phyloP scores from a whole-genome alignment of 1,139 yeast genomes.

The Neolecta irregularis region DNA sequence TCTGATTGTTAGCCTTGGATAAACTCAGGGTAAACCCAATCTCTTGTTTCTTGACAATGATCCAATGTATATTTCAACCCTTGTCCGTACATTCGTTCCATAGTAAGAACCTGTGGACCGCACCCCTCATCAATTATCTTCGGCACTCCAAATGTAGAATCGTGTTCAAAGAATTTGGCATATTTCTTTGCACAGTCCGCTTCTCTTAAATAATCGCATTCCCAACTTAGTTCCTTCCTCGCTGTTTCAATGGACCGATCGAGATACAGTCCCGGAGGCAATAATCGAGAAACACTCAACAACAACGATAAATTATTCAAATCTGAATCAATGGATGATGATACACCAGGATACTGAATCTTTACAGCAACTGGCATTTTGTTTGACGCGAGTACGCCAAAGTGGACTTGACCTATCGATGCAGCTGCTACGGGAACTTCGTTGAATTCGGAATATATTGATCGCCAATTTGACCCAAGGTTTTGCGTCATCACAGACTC shows the following conservation, averaged over 20 bases:
- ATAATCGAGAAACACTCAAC: constrained; percentile 67
- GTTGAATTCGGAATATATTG: constrained; percentile 55
- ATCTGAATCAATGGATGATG: constrained; percentile 82
- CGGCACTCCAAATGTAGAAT: constrained; percentile 65
- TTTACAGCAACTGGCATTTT: constrained; percentile 70
- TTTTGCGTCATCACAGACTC: constrained; percentile 59
- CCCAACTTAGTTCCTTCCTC: constrained; percentile 88
- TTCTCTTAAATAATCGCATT: constrained; percentile 87
- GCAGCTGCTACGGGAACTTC: constrained; percentile 95
- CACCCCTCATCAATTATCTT: constrained; percentile 61
- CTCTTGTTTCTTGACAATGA: constrained; percentile 55
- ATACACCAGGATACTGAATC: constrained; percentile 97
- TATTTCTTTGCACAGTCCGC: constrained; percentile 65
- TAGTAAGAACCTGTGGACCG: constrained; percentile 72
- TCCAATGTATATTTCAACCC: constrained; percentile 58
- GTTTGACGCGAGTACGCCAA: constrained; percentile 44
- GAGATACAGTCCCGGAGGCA: constrained; percentile 83
- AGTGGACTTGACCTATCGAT: constrained; percentile 91
- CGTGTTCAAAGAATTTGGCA: constrained; percentile 44
- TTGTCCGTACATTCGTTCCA: constrained; percentile 73
- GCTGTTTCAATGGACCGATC: constrained; percentile 91
- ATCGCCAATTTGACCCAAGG: constrained; percentile 70
- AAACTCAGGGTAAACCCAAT: constrained; percentile 35
- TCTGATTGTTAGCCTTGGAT: constrained; percentile 7
- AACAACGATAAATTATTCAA: constrained; percentile 68